Evolutionary conservation across 2,329 filamentous ascomycete species (phyloP).

Genomic region (Ceratocystis alfenasii): DNA sequence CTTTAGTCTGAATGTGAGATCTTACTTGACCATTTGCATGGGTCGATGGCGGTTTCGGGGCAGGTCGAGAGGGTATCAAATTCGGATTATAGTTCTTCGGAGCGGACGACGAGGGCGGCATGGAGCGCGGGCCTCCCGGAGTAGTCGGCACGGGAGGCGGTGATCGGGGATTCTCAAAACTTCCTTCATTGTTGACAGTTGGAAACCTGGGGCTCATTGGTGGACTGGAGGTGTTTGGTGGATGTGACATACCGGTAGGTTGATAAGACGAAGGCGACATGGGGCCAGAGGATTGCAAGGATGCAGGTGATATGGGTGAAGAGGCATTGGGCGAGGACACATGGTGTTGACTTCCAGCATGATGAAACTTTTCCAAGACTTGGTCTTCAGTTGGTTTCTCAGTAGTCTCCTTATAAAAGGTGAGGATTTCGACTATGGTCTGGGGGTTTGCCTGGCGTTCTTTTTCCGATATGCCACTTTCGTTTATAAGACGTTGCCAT

Average conservation of each 20-base stretch:
- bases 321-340: constrained; percentile 34
- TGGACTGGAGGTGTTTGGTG: constrained; percentile 53
- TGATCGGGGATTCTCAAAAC: constrained; percentile 92
- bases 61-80: constrained; percentile 69
- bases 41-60: constrained; percentile 67
- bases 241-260: constrained; percentile 41
- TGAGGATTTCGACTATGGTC: constrained; percentile 88
- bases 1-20: constrained; percentile 44
- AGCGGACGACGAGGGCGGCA: constrained; percentile 26
- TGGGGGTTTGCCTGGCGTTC: constrained; percentile 93
- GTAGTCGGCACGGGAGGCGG: constrained; percentile 68
- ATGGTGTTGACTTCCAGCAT: constrained; percentile 42
- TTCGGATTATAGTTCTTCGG: constrained; percentile 39
- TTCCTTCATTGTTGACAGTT: constrained; percentile 71
- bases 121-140: constrained; percentile 30
- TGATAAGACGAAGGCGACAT: constrained; percentile 44
- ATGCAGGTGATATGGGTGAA: constrained; percentile 36
- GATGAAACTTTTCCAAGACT: constrained; percentile 91
- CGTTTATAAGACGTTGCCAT: constrained; percentile 91
- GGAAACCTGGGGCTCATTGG: constrained; percentile 79
- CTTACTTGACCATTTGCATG: constrained; percentile 40
- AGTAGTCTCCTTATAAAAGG: constrained; percentile 91
- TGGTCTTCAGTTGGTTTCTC: constrained; percentile 70
- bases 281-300: constrained; percentile 32
- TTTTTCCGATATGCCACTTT: constrained; percentile 91